Evolutionary conservation across 768 basidiomycete species (phyloP).

Genomic region (Mycena sanguinolenta): DNA sequence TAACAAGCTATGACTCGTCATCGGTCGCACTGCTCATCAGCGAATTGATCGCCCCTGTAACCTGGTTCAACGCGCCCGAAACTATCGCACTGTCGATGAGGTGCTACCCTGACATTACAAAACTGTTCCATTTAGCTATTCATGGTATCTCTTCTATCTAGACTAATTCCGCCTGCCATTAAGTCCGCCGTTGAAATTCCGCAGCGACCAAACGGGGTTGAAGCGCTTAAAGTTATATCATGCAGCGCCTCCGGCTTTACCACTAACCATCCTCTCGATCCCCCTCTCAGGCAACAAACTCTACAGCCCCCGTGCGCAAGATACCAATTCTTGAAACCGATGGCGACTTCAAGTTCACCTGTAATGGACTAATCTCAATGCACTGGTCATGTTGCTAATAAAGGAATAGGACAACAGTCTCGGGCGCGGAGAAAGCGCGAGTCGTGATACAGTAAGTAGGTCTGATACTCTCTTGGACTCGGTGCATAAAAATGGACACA

Average conservation of each 20-base stretch:
- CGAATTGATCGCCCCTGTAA: too few species aligned
- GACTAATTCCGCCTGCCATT: neutral
- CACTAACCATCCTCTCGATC: constrained; percentile 4
- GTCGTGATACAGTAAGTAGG: neutral
- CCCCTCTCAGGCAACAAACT: neutral
- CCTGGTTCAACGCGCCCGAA: too few species aligned
- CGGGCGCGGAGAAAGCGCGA: constrained; percentile 1
- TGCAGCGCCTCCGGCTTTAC: neutral
- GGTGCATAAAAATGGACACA: neutral
- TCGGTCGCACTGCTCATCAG: too few species aligned
- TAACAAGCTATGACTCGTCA: too few species aligned
- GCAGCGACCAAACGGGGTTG: too few species aligned
- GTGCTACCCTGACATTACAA: neutral
- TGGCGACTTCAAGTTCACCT: neutral
- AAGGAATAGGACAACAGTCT: neutral
- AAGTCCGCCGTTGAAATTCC: too few species aligned
- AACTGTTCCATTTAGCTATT: constrained; percentile 5
- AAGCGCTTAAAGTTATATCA: neutral
- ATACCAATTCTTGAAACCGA: constrained; percentile 1
- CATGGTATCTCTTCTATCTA: neutral
- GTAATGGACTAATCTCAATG: neutral
- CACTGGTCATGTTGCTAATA: neutral
- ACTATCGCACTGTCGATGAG: too few species aligned
- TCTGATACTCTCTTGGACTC: neutral
- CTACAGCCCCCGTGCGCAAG: neutral